Evolutionary conservation across 2,329 filamentous ascomycete genomes (phyloP), one percentile per base, ranked within the genome.

Genomic region (Penicillium vulpinum): DNA sequence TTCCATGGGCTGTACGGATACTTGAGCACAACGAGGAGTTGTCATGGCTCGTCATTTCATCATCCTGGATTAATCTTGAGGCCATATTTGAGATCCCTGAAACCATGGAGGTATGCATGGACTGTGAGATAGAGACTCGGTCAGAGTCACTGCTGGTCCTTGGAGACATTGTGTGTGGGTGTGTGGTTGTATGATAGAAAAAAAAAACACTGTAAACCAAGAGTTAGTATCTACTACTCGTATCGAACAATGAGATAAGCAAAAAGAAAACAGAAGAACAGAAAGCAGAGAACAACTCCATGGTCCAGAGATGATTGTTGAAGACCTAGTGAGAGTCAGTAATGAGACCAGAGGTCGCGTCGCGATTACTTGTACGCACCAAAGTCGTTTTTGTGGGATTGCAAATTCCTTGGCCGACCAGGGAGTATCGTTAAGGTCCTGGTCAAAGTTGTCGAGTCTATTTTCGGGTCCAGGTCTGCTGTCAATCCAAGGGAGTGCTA

Each of bases 41-140:
- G 69, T 75, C 74, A 66, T 74, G 73, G 66, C 70, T 73, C 53
- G 73, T 73, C 59, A 76, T 67, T 57, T 77, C 75, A 74, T 76
- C 72, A 75, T 77, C 75, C 70, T 75, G 74, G 68, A 69, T 54
- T 61, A 67, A 65, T 67, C 70, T 73, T 62, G 75, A 71, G 65
- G 70, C 62, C 66, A 75, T 67, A 64, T 72, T 73, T 67, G 73
- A 67, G 46, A 73, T 64, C 67, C 73, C 74, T 65, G 70, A 72
- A 56, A 71, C 60, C 62, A 73, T 62, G 63, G 72, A 65, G 60
- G 59, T 66, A 49, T 73, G 71, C 67, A 73, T 75, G 59, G 71
- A 60, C 48, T 74, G 67, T 58, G 71, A 69, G 53, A 75, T 68
- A 63, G 74, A 67, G 58, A 75, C 67, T 63, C 70, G 70, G 55